Percentiles rank a stretch among this genome's conserved stretches.
phyloP scores from a whole-genome alignment of 192 early-diverging fungal genomes.

The Podila epicladia region DNA sequence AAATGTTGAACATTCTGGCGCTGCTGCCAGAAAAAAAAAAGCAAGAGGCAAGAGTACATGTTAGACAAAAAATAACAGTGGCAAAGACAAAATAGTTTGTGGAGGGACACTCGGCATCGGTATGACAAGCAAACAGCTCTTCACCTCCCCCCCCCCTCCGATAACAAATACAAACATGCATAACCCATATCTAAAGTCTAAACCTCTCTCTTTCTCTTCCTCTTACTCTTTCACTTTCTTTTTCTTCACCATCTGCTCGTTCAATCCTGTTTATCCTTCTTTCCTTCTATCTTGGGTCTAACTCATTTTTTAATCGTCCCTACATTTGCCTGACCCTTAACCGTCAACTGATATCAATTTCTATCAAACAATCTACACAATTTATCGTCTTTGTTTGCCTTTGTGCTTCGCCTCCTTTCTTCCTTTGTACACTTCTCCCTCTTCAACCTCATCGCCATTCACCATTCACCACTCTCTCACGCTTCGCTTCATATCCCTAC shows the following conservation, averaged over 20 bases:
- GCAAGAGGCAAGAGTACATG: too few species aligned
- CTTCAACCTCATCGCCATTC: not conserved
- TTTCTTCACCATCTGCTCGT: not conserved
- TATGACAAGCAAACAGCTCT: too few species aligned
- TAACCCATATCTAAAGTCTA: too few species aligned
- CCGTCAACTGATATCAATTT: conserved; percentile 17
- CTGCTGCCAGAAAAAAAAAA: too few species aligned
- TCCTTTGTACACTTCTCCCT: not conserved
- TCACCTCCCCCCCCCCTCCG: too few species aligned
- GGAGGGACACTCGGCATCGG: too few species aligned
- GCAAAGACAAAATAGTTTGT: too few species aligned
- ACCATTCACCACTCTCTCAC: not conserved
- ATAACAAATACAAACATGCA: too few species aligned
- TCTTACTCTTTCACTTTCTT: too few species aligned
- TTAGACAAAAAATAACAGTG: too few species aligned
- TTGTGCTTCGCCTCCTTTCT: not conserved
- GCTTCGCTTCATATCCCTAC: not conserved
- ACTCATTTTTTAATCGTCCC: not conserved
- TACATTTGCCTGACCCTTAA: not conserved
- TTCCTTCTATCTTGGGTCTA: not conserved
- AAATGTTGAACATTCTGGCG: too few species aligned
- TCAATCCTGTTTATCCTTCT: not conserved
- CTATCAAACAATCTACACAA: not conserved
- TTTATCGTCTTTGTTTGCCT: not conserved
- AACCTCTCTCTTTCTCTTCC: too few species aligned